phyloP scores from a whole-genome alignment of 208 protist genomes.

The Phytomonas francai region DNA sequence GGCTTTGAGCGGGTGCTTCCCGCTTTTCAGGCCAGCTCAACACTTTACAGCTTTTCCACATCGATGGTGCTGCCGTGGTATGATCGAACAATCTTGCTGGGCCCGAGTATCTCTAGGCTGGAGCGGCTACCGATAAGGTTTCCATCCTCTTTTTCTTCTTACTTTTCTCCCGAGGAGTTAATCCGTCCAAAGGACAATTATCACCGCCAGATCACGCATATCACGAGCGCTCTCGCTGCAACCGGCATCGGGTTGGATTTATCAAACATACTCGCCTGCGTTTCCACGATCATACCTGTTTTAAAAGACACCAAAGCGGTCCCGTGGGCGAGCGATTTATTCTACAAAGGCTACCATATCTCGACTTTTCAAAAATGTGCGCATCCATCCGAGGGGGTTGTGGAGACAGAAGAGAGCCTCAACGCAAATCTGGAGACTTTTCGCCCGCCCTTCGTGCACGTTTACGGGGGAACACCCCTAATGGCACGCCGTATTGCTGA shows the following conservation, averaged over 20 bases:
- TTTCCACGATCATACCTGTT: constrained; percentile 41
- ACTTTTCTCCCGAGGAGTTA: neutral
- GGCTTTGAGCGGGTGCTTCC: neutral
- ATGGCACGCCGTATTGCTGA: constrained; percentile 54
- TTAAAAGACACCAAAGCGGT: constrained; percentile 23
- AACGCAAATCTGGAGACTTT: neutral
- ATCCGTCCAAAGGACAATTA: constrained; percentile 20
- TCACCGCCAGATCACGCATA: constrained; percentile 23
- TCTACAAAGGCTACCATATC: constrained; percentile 46
- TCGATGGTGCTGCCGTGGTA: constrained; percentile 67
- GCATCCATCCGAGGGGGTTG: neutral
- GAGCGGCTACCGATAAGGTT: constrained; percentile 6
- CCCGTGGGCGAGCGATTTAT: constrained; percentile 34
- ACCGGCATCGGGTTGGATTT: constrained; percentile 40
- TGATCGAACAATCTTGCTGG: constrained; percentile 62
- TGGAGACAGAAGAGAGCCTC: neutral
- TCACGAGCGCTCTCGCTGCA: constrained; percentile 24
- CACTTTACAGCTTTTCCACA: constrained; percentile 54
- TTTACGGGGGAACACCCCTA: constrained; percentile 57
- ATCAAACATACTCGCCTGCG: constrained; percentile 46
- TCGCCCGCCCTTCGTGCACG: constrained; percentile 35
- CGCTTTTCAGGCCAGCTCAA: constrained; percentile 43
- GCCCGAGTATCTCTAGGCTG: constrained; percentile 38
- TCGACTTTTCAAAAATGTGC: neutral
- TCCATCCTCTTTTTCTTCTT: neutral